Percentiles rank a stretch among this genome's conserved stretches.
phyloP scores from a whole-genome alignment of 306 rosid species.

The Corylus avellana region DNA sequence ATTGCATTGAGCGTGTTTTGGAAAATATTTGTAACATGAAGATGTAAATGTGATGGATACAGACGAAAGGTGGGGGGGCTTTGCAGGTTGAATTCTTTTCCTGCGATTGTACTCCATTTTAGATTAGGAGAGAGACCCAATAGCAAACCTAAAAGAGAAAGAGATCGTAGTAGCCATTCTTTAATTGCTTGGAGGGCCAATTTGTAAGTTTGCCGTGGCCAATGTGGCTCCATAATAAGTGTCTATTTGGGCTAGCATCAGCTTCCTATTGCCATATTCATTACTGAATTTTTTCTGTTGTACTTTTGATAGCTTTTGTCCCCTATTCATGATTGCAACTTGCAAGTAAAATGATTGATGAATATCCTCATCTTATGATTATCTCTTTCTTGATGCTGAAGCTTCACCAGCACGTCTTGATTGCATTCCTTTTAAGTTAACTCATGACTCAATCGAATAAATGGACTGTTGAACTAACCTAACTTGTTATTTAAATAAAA shows the following conservation, averaged over 20 bases:
- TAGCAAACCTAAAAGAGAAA: conserved; percentile 16
- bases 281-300: not conserved
- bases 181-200: conserved; percentile 28
- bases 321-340: conserved; percentile 6
- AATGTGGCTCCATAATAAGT: conserved; percentile 29
- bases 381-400: conserved; percentile 16
- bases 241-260: conserved; percentile 1
- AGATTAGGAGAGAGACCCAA: conserved; percentile 39
- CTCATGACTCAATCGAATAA: not conserved
- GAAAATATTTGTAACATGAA: conserved; percentile 6
- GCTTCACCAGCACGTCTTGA: not conserved
- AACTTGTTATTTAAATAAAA: not conserved
- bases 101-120: conserved; percentile 44
- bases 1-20: conserved; percentile 17
- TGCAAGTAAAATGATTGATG: conserved; percentile 5
- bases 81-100: conserved; percentile 10
- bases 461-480: not conserved
- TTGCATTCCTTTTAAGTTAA: not conserved
- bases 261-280: conserved; percentile 13
- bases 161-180: conserved; percentile 26
- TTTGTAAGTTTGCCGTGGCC: conserved; percentile 24
- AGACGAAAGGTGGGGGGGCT: not conserved
- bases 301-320: not conserved
- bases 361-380: not conserved
- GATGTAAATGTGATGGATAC: conserved; percentile 29